Percentiles rank a stretch among this genome's conserved stretches.
Conservation (phyloP, 805 yeast species). For the Ogataea paraovalis region DNA sequence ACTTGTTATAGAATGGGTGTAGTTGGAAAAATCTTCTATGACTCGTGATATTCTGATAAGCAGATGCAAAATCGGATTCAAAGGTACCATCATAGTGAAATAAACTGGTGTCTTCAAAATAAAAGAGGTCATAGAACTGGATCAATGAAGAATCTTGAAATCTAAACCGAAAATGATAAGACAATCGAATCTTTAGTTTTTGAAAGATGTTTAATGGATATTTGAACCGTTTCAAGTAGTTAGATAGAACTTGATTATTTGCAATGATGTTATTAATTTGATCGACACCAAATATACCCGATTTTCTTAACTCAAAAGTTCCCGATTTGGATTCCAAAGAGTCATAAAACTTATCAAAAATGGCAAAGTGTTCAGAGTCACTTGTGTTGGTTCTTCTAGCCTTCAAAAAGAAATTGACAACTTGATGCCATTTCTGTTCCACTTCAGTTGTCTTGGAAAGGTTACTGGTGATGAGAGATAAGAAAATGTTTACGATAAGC, state of each 20-base stretch:
- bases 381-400: background rate
- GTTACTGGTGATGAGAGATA: constrained; percentile 78
- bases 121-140: constrained; percentile 6
- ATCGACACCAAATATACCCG: background rate
- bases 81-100: constrained; percentile 6
- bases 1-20: constrained; percentile 64
- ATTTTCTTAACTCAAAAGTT: too few relatives aligned
- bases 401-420: constrained; percentile 12
- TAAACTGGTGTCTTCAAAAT: constrained; percentile 4
- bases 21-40: constrained; percentile 38
- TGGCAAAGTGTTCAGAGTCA: background rate
- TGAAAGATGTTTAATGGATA: constrained; percentile 1
- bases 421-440: constrained; percentile 13
- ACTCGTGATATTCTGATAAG: constrained; percentile 25
- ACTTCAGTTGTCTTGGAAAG: constrained; percentile 35
- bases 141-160: constrained; percentile 1
- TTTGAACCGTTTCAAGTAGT: constrained; percentile 4
- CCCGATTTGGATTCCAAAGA: background rate
- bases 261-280: constrained; percentile 3
- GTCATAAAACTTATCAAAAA: constrained; percentile 4
- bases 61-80: background rate
- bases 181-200: constrained; percentile 3
- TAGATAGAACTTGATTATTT: background rate
- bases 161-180: background rate
- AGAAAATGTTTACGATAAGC: constrained; percentile 73